These are phyloP conservation scores for Gossypium davidsonii DNA, from an alignment of 441 rosid species.

Conservation along the genomic window DNA sequence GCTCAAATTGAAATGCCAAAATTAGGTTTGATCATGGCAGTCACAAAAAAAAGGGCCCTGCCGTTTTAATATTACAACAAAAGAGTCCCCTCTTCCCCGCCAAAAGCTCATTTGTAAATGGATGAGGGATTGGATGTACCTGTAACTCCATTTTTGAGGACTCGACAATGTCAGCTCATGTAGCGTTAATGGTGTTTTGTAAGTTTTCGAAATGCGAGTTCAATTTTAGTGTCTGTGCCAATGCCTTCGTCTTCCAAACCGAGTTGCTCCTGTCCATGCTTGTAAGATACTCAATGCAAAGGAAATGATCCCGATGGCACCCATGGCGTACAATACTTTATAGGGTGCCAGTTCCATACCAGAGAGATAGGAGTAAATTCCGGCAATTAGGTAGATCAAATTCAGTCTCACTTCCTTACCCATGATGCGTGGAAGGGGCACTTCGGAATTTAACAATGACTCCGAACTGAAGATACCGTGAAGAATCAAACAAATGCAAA, in stretches of 20 bases:
- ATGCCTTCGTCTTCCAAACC: slow-evolving; percentile 54
- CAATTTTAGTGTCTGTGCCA: slow-evolving; percentile 57
- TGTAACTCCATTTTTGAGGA: background rate
- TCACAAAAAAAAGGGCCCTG: background rate
- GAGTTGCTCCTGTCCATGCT: slow-evolving; percentile 51
- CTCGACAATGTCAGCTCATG: background rate
- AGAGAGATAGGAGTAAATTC: slow-evolving; percentile 61
- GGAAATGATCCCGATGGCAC: slow-evolving; percentile 60
- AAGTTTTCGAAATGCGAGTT: background rate
- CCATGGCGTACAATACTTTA: slow-evolving; percentile 69
- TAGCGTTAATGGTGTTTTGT: background rate
- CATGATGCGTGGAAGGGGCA: slow-evolving; percentile 38
- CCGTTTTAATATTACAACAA: slow-evolving; percentile 7
- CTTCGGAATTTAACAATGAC: slow-evolving; percentile 53
- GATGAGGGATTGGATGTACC: slow-evolving; percentile 1
- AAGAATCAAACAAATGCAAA: slow-evolving; percentile 68
- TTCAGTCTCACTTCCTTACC: slow-evolving; percentile 50
- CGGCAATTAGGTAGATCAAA: slow-evolving; percentile 55
- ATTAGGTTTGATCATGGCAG: background rate
- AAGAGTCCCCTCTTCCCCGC: background rate
- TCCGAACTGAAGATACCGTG: slow-evolving; percentile 59
- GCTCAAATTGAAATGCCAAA: background rate
- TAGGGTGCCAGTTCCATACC: slow-evolving; percentile 78
- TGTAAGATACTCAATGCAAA: slow-evolving; percentile 41
- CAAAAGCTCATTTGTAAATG: background rate